Conservation (phyloP, 768 basidiomycete species). For the Lactifluus echinatus region DNA sequence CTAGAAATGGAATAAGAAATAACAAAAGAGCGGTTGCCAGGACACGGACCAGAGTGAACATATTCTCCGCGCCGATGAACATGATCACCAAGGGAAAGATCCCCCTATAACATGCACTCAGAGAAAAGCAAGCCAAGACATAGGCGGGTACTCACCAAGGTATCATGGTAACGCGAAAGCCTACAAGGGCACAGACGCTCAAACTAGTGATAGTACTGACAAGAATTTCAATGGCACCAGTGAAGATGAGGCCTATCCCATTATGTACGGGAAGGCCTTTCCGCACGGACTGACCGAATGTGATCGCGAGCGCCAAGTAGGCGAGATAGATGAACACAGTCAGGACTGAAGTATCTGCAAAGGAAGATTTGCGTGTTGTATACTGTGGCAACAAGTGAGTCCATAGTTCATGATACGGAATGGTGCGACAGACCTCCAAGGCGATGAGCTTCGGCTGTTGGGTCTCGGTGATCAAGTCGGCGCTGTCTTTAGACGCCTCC, state of each 20-base stretch:
- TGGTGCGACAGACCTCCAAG: conserved; percentile 32
- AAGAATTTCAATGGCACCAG: conserved; percentile 83
- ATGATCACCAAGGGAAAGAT: conserved; percentile 89
- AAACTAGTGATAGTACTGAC: conserved; percentile 92
- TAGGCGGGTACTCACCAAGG: conserved; percentile 54
- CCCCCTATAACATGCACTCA: conserved; percentile 42
- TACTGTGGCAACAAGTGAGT: conserved; percentile 33
- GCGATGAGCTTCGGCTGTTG: conserved; percentile 39
- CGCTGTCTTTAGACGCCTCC: conserved; percentile 31
- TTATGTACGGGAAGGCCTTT: conserved; percentile 84
- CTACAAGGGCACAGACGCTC: conserved; percentile 84
- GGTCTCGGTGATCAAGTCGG: conserved; percentile 32
- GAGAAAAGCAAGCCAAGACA: not conserved
- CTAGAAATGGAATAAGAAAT: conserved; percentile 32
- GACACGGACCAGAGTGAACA: conserved; percentile 78
- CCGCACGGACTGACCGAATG: conserved; percentile 68
- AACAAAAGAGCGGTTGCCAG: conserved; percentile 15
- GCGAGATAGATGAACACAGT: conserved; percentile 67
- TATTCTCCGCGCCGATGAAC: conserved; percentile 95
- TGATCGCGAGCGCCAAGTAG: conserved; percentile 66
- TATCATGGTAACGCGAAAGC: conserved; percentile 83
- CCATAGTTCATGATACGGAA: not conserved
- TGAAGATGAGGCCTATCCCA: conserved; percentile 83
- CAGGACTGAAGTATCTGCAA: conserved; percentile 46
- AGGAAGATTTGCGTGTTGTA: conserved; percentile 39